Conservation (phyloP, 23 red algal species). For the Cyanidium caldarium region DNA sequence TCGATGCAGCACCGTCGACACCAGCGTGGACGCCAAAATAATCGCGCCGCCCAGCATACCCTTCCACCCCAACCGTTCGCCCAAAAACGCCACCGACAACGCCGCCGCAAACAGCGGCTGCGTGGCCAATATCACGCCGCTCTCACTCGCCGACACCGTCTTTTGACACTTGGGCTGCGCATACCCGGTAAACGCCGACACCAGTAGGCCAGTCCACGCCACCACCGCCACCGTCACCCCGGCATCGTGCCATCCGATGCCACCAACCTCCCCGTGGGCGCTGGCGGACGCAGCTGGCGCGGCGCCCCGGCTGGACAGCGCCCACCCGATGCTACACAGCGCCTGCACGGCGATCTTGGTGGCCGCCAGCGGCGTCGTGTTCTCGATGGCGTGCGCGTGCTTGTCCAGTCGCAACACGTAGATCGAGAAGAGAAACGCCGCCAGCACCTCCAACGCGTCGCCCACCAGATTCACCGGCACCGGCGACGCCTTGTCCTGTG, state of each 20-base stretch:
- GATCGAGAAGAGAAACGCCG: slow-evolving; percentile 62
- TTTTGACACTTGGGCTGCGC: slow-evolving; percentile 65
- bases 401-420: slow-evolving; percentile 59
- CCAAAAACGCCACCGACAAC: slow-evolving; percentile 30
- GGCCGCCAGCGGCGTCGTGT: slow-evolving; percentile 42
- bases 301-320: not conserved
- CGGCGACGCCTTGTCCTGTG: slow-evolving; percentile 45
- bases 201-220: slow-evolving; percentile 53
- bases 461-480: slow-evolving; percentile 36
- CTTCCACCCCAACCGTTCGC: slow-evolving; percentile 45
- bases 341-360: slow-evolving; percentile 70
- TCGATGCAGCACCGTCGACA: not conserved
- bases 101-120: slow-evolving; percentile 73
- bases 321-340: slow-evolving; percentile 50
- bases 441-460: slow-evolving; percentile 64
- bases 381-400: slow-evolving; percentile 20
- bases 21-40: slow-evolving; percentile 14
- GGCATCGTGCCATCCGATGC: slow-evolving; percentile 5
- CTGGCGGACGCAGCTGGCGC: not conserved
- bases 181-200: slow-evolving; percentile 55
- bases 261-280: not conserved
- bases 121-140: slow-evolving; percentile 66
- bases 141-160: slow-evolving; percentile 39
- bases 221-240: slow-evolving; percentile 33
- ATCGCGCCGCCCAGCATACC: slow-evolving; percentile 43